Evolutionary conservation across 1,284 basidiomycete species (phyloP), one percentile per base, ranked within the genome.

Genomic region (Agroathelia rolfsii): DNA sequence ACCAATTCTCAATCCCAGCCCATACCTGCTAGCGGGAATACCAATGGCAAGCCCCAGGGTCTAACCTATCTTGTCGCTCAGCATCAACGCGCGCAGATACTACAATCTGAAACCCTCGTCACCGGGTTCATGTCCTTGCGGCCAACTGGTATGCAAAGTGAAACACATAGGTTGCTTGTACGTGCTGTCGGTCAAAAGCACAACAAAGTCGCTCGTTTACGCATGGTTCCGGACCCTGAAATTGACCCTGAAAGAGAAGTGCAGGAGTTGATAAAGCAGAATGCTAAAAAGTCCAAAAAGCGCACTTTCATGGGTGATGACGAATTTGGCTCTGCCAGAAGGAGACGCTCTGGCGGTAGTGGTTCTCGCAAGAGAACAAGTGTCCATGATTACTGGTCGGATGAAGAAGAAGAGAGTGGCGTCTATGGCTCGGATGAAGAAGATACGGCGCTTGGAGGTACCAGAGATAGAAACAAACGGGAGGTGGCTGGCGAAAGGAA

Each of bases 31-130:
- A n/a, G n/a, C n/a, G n/a, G n/a, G n/a, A n/a, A n/a, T n/a, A n/a
- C n/a, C n/a, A n/a, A n/a, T n/a, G 45, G 41, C 21, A 76, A 69
- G 49, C 64, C 69, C 8, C 76, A 84, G 45, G 81, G 83, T 17
- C 62, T 87, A 25, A 85, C 86, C 6, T 94, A 93, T 58, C 76
- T 93, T 39, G 85, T 90, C 40, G 85, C 88, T 8, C 87, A 92
- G 46, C 88, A 94, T 59, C 80, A 83, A 47, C 77, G 82, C 31
- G 83, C 83, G 5, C 76, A 83, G 41, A 74, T 94, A 13, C 66
- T 92, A 24, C 87, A 93, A 55, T 71, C 85, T 14, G 87, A 93
- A 54, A 77, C 80, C 1, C 65, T 84, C 39, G 67, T 94, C 40
- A 81, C 83, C 2, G 89, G 87, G 19, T 76, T 79, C 46, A 79